phyloP scores from a whole-genome alignment of 192 early-diverging fungal species.

The Kickxella alabastrina region DNA sequence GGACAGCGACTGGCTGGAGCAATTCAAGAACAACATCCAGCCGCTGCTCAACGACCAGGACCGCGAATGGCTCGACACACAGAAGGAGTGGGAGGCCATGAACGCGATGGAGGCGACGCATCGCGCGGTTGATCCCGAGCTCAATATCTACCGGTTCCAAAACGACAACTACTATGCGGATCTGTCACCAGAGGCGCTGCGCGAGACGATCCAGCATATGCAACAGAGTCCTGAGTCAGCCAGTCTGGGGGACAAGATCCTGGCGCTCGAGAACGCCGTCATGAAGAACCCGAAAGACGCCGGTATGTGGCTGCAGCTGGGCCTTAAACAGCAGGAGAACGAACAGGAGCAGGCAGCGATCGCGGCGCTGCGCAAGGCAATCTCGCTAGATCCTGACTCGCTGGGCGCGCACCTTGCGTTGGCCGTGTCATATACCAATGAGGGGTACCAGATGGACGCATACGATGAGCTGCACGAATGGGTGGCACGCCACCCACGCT shows the following conservation, averaged over 20 bases:
- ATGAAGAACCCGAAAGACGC: conserved; percentile 77
- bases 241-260: conserved; percentile 80
- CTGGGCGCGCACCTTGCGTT: conserved; percentile 82
- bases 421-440: conserved; percentile 93
- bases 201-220: conserved; percentile 54
- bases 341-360: conserved; percentile 92
- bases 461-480: conserved; percentile 88
- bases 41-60: conserved; percentile 61
- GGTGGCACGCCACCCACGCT: conserved; percentile 71
- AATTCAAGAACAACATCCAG: conserved; percentile 66
- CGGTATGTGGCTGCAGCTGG: conserved; percentile 79
- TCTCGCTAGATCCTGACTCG: conserved; percentile 66
- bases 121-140: conserved; percentile 54
- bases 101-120: conserved; percentile 37
- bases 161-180: conserved; percentile 30
- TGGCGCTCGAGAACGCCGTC: conserved; percentile 87
- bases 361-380: conserved; percentile 78
- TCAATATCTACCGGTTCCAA: conserved; percentile 72
- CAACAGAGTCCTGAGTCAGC: conserved; percentile 47
- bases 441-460: conserved; percentile 76
- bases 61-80: conserved; percentile 67
- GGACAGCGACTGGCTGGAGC: conserved; percentile 60
- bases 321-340: conserved; percentile 92
- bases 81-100: conserved; percentile 66
- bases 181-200: conserved; percentile 32